A percentile compares a stretch with the other conserved stretches of the same genome.
Conservation (phyloP, 2,329 filamentous ascomycete genomes). For the Hymenoscyphus repandus region DNA sequence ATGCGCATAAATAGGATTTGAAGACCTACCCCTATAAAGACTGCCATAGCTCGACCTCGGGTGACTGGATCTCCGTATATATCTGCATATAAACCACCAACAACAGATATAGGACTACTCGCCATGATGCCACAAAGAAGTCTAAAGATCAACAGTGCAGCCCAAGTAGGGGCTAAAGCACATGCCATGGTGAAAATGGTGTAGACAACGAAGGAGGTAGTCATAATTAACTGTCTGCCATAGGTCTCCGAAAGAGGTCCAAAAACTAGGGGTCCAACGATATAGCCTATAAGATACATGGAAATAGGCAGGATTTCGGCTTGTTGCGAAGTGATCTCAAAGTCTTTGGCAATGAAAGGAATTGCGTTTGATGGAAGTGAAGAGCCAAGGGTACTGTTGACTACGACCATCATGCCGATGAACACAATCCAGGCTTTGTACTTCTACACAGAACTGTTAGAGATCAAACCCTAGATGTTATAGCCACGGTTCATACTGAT, state of each 20-base stretch:
- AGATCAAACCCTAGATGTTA: neutral
- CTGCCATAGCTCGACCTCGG: constrained; percentile 55
- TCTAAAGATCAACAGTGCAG: constrained; percentile 56
- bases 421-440: constrained; percentile 52
- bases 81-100: constrained; percentile 61
- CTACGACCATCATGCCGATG: constrained; percentile 51
- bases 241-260: constrained; percentile 62
- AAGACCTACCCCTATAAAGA: constrained; percentile 55
- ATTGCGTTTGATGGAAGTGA: constrained; percentile 60
- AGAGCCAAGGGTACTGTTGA: constrained; percentile 65
- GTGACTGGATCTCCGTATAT: constrained; percentile 52
- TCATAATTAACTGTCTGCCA: constrained; percentile 53
- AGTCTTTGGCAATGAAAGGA: constrained; percentile 51
- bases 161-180: constrained; percentile 55
- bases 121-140: constrained; percentile 56
- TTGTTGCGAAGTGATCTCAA: constrained; percentile 43
- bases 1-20: neutral
- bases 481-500: constrained; percentile 12
- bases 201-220: constrained; percentile 62
- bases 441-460: constrained; percentile 29
- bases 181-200: constrained; percentile 62
- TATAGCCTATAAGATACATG: constrained; percentile 59
- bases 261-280: constrained; percentile 51
- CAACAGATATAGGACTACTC: constrained; percentile 55
- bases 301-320: constrained; percentile 51